Evolutionary conservation across 2,329 filamentous ascomycete species (phyloP), one percentile per base, ranked within the genome.

Genomic region (Fusarium mangiferae): DNA sequence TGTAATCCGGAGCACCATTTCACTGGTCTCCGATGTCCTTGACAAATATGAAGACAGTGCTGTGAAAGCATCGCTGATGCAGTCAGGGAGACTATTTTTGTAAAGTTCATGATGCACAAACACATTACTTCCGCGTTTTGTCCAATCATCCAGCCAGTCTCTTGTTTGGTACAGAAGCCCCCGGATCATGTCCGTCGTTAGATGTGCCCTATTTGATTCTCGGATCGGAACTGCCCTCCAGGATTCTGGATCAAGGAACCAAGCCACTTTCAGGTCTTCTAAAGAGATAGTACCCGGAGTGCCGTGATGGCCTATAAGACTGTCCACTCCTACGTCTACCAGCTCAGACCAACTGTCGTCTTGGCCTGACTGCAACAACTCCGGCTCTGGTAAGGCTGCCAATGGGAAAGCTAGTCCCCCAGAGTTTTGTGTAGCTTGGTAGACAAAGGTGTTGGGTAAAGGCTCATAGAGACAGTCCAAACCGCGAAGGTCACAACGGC

Each of bases 391-490:
- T 1, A 38, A 26, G 33, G 3, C 13, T 7, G 3, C 41, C 11
- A 14, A 18, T 1, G 35, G 3, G 5, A 28, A 24, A 3, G 48
- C n/a, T 13, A 55, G 57, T 5, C 5, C n/a, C 0, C 7, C 18
- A 6, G 4, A 36, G 7, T 35, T 18, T 5, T 59, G 42, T 24
- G 51, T 22, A 17, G 64, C 42, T 15, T 58, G 60, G 8, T 73
- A 73, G 22, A 73, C 13, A 26, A 73, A 39, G 38, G 45, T 73
- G 5, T 54, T 59, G 39, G 60, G 69, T n/a, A 41, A 35, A 12
- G 61, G 52, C 26, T 67, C 65, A 35, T 81, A 81, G 1, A 78
- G 54, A 41, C 74, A 75, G 11, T 45, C 14, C 41, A 75, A n/a
- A 22, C 55, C 65, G 18, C 68, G 73, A n/a, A 66, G 52, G 9